Conservation (phyloP, 2,329 filamentous ascomycete species). For the Arthrobotrys sphaeroides region DNA sequence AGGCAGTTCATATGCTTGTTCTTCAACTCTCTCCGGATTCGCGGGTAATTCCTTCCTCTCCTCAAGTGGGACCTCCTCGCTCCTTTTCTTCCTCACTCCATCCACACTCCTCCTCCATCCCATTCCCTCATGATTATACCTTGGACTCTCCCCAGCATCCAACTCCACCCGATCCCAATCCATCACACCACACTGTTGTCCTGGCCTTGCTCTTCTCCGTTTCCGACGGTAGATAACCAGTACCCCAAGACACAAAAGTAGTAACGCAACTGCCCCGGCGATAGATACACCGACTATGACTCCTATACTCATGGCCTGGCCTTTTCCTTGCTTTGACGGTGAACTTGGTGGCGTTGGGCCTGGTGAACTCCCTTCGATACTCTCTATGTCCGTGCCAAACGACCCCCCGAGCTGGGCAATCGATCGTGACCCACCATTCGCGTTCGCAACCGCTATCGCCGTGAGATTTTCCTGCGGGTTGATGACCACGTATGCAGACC, state of each 20-base stretch:
- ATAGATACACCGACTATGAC: neutral
- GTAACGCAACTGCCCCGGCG: neutral
- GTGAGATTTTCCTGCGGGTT: conserved; percentile 24
- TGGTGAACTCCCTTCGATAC: neutral
- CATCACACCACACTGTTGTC: neutral
- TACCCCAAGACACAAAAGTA: neutral
- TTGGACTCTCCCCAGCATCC: neutral
- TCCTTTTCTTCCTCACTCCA: neutral
- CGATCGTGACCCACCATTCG: neutral
- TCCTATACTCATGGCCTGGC: neutral
- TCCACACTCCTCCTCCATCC: neutral
- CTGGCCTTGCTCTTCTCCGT: neutral
- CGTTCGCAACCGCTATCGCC: conserved; percentile 20
- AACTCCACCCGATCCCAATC: neutral
- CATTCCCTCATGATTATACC: neutral
- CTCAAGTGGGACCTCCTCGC: neutral
- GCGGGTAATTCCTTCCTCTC: neutral
- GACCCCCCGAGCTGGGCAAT: conserved; percentile 12
- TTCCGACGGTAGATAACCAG: neutral
- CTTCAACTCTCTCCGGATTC: neutral
- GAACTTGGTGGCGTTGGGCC: neutral
- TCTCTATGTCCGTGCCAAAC: neutral
- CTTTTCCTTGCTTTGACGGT: neutral
- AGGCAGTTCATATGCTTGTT: neutral
- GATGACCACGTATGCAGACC: conserved; percentile 21